Percentiles rank a stretch among this genome's conserved stretches.
phyloP scores from a whole-genome alignment of 495 filamentous ascomycete species.

The Xylaria telfairii region DNA sequence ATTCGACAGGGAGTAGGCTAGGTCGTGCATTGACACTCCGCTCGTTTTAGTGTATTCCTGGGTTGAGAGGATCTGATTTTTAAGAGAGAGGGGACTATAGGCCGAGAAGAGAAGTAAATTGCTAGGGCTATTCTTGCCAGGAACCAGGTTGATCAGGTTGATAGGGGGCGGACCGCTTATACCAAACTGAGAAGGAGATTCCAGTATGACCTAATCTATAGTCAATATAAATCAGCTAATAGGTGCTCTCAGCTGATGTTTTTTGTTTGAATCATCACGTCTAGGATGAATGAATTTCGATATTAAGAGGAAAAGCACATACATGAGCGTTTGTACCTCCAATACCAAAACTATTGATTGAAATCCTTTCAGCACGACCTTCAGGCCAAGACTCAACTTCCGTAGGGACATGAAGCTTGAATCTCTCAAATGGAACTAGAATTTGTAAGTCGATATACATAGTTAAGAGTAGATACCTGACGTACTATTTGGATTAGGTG shows the following conservation, averaged over 20 bases:
- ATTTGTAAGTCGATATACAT: too few species aligned
- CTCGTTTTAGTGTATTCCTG: constrained; percentile 20
- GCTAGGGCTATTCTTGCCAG: too few species aligned
- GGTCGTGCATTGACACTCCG: constrained; percentile 22
- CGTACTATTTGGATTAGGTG: too few species aligned
- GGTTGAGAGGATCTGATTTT: constrained; percentile 23
- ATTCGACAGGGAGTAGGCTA: constrained; percentile 31
- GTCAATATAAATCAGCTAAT: too few species aligned
- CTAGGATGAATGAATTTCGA: too few species aligned
- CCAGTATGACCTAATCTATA: too few species aligned
- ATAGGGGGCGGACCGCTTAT: too few species aligned
- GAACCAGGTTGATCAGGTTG: too few species aligned
- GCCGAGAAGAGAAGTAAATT: constrained; percentile 32
- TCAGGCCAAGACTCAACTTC: constrained; percentile 35
- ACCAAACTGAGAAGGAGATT: too few species aligned
- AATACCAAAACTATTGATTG: constrained; percentile 60
- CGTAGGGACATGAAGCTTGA: constrained; percentile 34
- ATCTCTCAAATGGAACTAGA: constrained; percentile 33
- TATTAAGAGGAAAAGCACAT: not conserved
- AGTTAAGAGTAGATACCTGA: too few species aligned
- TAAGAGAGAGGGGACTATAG: constrained; percentile 27
- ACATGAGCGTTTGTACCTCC: constrained; percentile 57
- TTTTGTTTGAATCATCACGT: too few species aligned
- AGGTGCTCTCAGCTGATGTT: too few species aligned
- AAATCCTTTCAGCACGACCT: constrained; percentile 37